Evolutionary conservation across 2,329 filamentous ascomycete genomes (phyloP).

Genomic region (Fusarium siculi): DNA sequence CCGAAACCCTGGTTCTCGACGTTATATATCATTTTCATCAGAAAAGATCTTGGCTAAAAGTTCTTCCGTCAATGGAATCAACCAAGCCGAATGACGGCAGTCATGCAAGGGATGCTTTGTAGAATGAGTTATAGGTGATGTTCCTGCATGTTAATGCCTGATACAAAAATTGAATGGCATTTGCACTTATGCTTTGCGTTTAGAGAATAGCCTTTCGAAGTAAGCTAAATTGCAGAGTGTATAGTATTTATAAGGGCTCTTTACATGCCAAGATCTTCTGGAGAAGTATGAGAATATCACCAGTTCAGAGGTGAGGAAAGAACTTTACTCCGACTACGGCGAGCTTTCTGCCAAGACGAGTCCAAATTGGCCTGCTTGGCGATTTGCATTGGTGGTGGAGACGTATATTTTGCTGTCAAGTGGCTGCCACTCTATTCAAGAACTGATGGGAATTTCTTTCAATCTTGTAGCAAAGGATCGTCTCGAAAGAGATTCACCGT

Average conservation of each 20-base stretch:
- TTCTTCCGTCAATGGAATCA: neutral
- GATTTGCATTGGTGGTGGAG: neutral
- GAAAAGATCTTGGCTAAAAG: constrained; percentile 19
- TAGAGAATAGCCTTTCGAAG: neutral
- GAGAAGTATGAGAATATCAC: neutral
- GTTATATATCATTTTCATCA: neutral
- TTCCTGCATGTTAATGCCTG: neutral
- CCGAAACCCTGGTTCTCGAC: constrained; percentile 1
- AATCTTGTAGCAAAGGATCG: neutral
- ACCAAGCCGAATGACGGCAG: neutral
- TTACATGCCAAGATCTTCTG: neutral
- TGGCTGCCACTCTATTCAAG: neutral
- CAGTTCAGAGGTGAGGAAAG: neutral
- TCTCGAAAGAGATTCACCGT: neutral
- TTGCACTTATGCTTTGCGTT: neutral
- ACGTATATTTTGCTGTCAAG: neutral
- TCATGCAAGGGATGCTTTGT: neutral
- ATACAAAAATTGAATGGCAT: neutral
- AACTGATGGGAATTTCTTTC: neutral
- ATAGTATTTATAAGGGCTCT: neutral
- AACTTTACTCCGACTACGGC: neutral
- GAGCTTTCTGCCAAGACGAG: neutral
- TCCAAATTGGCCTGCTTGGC: neutral
- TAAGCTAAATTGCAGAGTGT: neutral
- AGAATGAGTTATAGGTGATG: neutral